Evolutionary conservation across 2,329 filamentous ascomycete species (phyloP).

Genomic region (Cladosporium sphaerospermum): DNA sequence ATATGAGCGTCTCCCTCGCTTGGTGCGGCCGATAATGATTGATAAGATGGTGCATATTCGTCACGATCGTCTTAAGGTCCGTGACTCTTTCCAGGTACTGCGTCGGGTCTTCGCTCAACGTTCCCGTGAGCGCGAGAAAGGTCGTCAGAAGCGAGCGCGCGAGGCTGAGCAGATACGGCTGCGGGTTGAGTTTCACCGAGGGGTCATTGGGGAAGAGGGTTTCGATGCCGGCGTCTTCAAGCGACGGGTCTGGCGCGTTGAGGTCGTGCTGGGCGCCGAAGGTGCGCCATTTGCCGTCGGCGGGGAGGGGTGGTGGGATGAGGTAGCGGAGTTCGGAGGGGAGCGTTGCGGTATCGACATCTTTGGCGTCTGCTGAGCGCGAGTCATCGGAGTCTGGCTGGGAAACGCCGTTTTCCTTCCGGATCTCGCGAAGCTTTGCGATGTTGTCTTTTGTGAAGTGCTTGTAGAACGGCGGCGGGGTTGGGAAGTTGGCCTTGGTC

Average conservation of each 20-base stretch:
- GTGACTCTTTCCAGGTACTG: conserved; percentile 62
- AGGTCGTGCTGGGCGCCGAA: conserved; percentile 65
- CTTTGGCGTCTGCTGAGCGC: conserved; percentile 20
- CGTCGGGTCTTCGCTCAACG: conserved; percentile 59
- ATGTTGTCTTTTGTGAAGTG: conserved; percentile 76
- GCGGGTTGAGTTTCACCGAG: conserved; percentile 36
- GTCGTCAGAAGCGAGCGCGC: conserved; percentile 81
- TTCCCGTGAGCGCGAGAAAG: conserved; percentile 76
- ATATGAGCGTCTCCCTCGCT: conserved; percentile 77
- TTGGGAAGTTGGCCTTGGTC: conserved; percentile 63
- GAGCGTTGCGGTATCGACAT: conserved; percentile 41
- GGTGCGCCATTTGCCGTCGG: conserved; percentile 62
- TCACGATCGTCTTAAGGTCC: conserved; percentile 73
- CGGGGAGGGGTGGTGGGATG: conserved; percentile 69
- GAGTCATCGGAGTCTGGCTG: neutral
- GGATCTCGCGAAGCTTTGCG: conserved; percentile 43
- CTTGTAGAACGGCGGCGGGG: conserved; percentile 84
- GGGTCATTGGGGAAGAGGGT: conserved; percentile 57
- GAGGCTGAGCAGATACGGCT: conserved; percentile 60
- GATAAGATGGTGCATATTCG: conserved; percentile 87
- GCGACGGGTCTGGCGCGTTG: conserved; percentile 56
- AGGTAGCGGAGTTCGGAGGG: conserved; percentile 69
- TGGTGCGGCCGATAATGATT: conserved; percentile 95
- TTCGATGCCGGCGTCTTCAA: conserved; percentile 64
- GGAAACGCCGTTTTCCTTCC: conserved; percentile 20